phyloP scores from a whole-genome alignment of 495 filamentous ascomycete species.

The Daldinia bambusicola region DNA sequence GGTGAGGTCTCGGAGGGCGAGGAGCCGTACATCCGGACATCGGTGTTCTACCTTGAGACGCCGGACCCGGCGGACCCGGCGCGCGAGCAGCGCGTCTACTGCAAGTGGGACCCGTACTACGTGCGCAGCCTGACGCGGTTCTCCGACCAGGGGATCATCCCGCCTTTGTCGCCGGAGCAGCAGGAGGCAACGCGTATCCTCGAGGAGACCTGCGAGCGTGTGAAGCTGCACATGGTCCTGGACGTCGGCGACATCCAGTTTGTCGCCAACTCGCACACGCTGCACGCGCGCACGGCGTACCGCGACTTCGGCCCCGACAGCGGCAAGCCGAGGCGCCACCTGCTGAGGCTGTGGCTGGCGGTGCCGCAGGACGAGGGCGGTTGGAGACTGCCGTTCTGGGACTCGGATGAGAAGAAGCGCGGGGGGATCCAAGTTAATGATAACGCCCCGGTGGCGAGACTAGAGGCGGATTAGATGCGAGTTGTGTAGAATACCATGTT shows the following conservation, averaged over 20 bases:
- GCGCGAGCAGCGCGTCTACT: conserved; percentile 56
- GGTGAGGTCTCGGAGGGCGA: conserved; percentile 80
- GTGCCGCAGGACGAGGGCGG: conserved; percentile 84
- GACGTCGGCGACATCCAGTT: conserved; percentile 86
- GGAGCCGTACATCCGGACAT: conserved; percentile 77
- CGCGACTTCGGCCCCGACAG: conserved; percentile 68
- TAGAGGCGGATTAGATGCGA: conserved; percentile 44
- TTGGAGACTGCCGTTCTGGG: conserved; percentile 84
- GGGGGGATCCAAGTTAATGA: conserved; percentile 90
- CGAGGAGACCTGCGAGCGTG: conserved; percentile 71
- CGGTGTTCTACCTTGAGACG: conserved; percentile 77
- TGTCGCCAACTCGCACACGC: conserved; percentile 71
- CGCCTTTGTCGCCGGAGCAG: conserved; percentile 71
- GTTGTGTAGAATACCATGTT: conserved; percentile 5
- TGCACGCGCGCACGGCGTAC: conserved; percentile 77
- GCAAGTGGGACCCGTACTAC: conserved; percentile 84
- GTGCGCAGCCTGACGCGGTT: conserved; percentile 74
- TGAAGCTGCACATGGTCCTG: conserved; percentile 79
- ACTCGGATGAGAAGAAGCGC: conserved; percentile 82
- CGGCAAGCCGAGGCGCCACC: conserved; percentile 68
- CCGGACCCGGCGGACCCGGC: conserved; percentile 48
- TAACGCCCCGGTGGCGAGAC: conserved; percentile 63
- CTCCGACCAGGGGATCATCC: conserved; percentile 71
- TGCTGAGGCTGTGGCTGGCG: conserved; percentile 88
- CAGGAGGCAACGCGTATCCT: conserved; percentile 70